phyloP scores from a whole-genome alignment of 2,329 filamentous ascomycete genomes.

The Fusarium siculi region DNA sequence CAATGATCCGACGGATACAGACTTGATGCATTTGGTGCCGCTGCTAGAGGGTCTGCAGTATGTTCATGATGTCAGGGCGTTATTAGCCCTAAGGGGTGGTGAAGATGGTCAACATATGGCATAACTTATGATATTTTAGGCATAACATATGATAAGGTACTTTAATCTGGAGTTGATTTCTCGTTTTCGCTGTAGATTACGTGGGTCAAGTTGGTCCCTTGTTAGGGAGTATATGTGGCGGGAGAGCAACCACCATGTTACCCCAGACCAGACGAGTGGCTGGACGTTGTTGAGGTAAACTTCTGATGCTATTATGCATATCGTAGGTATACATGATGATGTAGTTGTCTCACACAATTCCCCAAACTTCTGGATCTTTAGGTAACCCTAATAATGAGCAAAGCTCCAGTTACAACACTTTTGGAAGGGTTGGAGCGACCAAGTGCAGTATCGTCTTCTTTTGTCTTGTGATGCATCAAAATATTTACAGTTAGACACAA shows the following conservation, averaged over 20 bases:
- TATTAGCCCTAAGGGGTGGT: conserved; percentile 88
- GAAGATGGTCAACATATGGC: conserved; percentile 75
- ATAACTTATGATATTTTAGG: conserved; percentile 38
- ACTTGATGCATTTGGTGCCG: conserved; percentile 91
- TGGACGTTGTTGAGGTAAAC: not conserved
- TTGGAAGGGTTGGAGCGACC: not conserved
- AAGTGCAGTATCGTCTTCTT: not conserved
- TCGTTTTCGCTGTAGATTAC: conserved; percentile 12
- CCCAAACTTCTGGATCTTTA: not conserved
- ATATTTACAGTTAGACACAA: not conserved
- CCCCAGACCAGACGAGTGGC: not conserved
- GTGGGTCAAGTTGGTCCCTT: conserved; percentile 5
- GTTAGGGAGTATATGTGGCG: conserved; percentile 12
- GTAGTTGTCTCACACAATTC: not conserved
- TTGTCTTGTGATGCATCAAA: not conserved
- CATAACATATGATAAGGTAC: conserved; percentile 22
- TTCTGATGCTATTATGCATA: not conserved
- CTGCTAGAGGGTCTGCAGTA: conserved; percentile 95
- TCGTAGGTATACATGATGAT: not conserved
- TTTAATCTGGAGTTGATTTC: conserved; percentile 27
- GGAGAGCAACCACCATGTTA: conserved; percentile 8
- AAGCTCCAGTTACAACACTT: too few species aligned
- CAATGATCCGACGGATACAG: conserved; percentile 96
- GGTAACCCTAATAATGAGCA: not conserved
- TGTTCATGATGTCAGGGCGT: conserved; percentile 91